These are phyloP conservation scores for Erythrophleum fordii DNA, from an alignment of 306 rosid genomes.

Conservation along the genomic window DNA sequence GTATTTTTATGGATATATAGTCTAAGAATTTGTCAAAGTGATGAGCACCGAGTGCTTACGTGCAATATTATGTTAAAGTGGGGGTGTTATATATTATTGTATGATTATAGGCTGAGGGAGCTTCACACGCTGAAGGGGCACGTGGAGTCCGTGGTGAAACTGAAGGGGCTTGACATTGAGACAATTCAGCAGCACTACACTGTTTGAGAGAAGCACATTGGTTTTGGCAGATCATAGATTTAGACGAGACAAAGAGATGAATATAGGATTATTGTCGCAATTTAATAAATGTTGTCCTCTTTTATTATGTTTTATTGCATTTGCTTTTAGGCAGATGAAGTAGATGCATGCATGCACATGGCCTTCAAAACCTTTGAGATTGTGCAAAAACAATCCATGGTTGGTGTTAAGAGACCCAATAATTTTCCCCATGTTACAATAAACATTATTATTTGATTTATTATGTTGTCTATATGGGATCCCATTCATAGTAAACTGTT, in stretches of 20 bases:
- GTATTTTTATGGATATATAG: no score
- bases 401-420: neutral
- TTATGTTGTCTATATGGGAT: neutral
- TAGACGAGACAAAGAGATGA: conserved; percentile 28
- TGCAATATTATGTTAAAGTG: no score
- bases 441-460: neutral
- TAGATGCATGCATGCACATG: conserved; percentile 13
- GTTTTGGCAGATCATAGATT: conserved; percentile 9
- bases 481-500: neutral
- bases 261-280: neutral
- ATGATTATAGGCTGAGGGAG: conserved; percentile 71
- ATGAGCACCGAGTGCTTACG: no score
- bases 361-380: neutral
- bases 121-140: conserved; percentile 91
- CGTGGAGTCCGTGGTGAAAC: conserved; percentile 88
- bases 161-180: conserved; percentile 89
- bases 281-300: conserved; percentile 21
- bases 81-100: neutral
- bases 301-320: conserved; percentile 17
- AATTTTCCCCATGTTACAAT: neutral
- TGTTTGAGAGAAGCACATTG: conserved; percentile 42
- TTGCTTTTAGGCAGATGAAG: conserved; percentile 38
- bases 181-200: conserved; percentile 94
- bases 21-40: neutral
- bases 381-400: neutral